Conservation (phyloP, 2,329 filamentous ascomycete species). For the Botrytis galanthina region DNA sequence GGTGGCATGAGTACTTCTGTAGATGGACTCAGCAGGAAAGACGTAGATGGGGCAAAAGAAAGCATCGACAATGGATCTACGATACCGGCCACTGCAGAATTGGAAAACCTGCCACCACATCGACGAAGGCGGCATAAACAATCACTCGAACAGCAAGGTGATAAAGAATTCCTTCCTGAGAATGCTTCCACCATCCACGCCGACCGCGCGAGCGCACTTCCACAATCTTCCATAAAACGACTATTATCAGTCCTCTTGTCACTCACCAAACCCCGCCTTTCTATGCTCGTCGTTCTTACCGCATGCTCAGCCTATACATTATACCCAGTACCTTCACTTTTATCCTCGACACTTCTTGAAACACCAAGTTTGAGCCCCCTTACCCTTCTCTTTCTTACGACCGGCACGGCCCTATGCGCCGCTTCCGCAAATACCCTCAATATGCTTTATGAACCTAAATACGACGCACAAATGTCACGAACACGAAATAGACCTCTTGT, state of each 20-base stretch:
- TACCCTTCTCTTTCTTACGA: conserved; percentile 88
- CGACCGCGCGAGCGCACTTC: conserved; percentile 48
- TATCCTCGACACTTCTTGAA: conserved; percentile 62
- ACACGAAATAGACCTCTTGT: conserved; percentile 89
- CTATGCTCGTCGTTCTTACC: conserved; percentile 84
- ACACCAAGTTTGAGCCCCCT: conserved; percentile 83
- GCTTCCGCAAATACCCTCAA: conserved; percentile 92
- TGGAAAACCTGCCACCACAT: conserved; percentile 35
- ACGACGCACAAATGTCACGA: conserved; percentile 90
- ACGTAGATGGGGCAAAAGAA: conserved; percentile 1
- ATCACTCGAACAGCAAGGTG: conserved; percentile 28
- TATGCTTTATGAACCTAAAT: conserved; percentile 91
- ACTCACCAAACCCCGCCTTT: conserved; percentile 91
- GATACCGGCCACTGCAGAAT: conserved; percentile 10
- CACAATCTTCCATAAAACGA: conserved; percentile 57
- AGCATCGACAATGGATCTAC: neutral
- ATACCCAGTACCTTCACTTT: conserved; percentile 86
- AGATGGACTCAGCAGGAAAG: conserved; percentile 25
- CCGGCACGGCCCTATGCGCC: conserved; percentile 83
- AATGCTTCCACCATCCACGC: conserved; percentile 57
- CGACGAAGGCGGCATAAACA: conserved; percentile 35
- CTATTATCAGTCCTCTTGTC: conserved; percentile 79
- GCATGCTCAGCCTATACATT: conserved; percentile 89
- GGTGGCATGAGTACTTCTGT: conserved; percentile 27
- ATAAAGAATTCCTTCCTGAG: conserved; percentile 41